These are phyloP conservation scores for Fomitopsis palustris DNA, from an alignment of 1,284 basidiomycete species.

Conservation along the genomic window DNA sequence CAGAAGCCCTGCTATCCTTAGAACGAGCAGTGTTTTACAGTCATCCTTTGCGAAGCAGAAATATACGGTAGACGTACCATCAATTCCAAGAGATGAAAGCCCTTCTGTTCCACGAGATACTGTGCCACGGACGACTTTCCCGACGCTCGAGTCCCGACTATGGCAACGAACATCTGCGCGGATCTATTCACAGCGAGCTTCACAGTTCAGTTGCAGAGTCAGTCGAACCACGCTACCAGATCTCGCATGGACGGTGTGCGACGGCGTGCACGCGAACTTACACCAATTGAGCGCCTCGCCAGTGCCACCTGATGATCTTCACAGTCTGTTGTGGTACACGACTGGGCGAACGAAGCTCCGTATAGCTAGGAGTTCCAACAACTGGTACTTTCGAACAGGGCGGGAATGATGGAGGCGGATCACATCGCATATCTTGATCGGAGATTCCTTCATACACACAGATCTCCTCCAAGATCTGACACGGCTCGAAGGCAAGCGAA, in stretches of 20 bases:
- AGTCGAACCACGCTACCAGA: not conserved
- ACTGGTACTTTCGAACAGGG: not conserved
- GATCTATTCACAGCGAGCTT: not conserved
- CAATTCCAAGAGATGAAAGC: conserved; percentile 46
- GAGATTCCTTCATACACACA: not conserved
- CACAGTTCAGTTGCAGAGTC: no score
- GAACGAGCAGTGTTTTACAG: not conserved
- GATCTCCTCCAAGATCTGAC: not conserved
- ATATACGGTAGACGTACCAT: not conserved
- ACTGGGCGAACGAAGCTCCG: not conserved
- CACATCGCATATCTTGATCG: not conserved
- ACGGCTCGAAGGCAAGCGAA: no score
- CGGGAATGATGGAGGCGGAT: not conserved
- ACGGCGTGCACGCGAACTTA: not conserved
- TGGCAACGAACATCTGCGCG: conserved; percentile 74
- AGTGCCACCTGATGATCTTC: not conserved
- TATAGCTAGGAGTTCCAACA: not conserved
- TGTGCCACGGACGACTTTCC: conserved; percentile 80
- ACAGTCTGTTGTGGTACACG: not conserved
- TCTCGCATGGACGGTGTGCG: not conserved
- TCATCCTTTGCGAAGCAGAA: not conserved
- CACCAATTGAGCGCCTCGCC: not conserved
- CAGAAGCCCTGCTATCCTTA: not conserved
- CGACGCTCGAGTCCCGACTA: conserved; percentile 80
- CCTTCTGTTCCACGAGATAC: conserved; percentile 59